Conservation (phyloP, 2,329 filamentous ascomycete genomes). For the Penicillium crustosum region DNA sequence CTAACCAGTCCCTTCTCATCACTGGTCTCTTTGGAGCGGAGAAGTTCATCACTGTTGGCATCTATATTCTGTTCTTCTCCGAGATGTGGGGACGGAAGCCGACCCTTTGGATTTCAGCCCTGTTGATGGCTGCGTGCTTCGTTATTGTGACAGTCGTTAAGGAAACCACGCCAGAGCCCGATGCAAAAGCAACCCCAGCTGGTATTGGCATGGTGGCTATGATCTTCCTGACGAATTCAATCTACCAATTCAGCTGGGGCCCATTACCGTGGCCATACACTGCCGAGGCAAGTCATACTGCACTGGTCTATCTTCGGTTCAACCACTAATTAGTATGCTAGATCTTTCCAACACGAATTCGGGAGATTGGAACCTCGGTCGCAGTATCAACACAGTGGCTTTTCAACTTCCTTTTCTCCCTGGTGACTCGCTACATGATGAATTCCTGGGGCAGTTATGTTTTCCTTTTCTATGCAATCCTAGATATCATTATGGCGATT, state of each 20-base stretch:
- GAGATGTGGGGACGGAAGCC: constrained; percentile 52
- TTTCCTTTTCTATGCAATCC: constrained; percentile 43
- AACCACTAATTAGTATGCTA: constrained; percentile 10
- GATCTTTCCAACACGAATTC: constrained; percentile 43
- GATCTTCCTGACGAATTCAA: constrained; percentile 42
- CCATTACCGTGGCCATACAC: constrained; percentile 40
- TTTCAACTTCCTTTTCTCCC: constrained; percentile 46
- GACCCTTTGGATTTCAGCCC: constrained; percentile 50
- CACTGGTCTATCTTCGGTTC: neutral
- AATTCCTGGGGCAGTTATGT: constrained; percentile 42
- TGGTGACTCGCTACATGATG: constrained; percentile 44
- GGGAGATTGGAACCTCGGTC: constrained; percentile 40
- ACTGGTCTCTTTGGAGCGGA: constrained; percentile 53
- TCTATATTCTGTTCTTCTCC: constrained; percentile 52
- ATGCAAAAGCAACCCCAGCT: constrained; percentile 33
- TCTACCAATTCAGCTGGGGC: constrained; percentile 38
- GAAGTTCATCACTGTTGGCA: constrained; percentile 50
- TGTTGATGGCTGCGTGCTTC: constrained; percentile 54
- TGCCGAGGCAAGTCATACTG: constrained; percentile 22
- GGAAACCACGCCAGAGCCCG: constrained; percentile 42
- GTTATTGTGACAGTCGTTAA: constrained; percentile 51
- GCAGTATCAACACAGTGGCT: constrained; percentile 41
- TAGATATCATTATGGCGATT: constrained; percentile 36
- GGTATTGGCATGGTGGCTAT: constrained; percentile 52
- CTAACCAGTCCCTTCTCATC: constrained; percentile 47